phyloP scores from a whole-genome alignment of 495 filamentous ascomycete genomes.

The Podospora conica region DNA sequence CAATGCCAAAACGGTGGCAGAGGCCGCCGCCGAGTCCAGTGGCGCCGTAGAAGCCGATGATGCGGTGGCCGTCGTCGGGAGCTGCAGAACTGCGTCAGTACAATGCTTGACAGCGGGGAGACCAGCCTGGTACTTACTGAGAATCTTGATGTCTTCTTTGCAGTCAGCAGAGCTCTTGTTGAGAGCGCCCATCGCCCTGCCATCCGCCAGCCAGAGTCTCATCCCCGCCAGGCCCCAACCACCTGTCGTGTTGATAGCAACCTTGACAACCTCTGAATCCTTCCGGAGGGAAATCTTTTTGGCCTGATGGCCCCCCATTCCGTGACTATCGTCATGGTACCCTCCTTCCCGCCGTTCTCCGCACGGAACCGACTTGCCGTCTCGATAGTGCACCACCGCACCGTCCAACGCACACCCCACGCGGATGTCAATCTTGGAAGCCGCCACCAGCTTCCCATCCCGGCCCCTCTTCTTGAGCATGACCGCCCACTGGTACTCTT shows the following conservation, averaged over 20 bases:
- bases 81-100: not conserved
- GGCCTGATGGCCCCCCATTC: conserved; percentile 31
- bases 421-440: conserved; percentile 31
- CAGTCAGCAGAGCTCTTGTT: conserved; percentile 12
- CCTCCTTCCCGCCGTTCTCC: conserved; percentile 21
- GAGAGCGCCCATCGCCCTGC: conserved; percentile 28
- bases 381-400: conserved; percentile 32
- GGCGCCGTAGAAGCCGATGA: conserved; percentile 40
- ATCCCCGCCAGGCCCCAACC: conserved; percentile 28
- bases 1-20: conserved; percentile 35
- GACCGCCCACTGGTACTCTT: conserved; percentile 17
- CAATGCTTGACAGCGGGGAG: not conserved
- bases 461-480: conserved; percentile 26
- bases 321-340: not conserved
- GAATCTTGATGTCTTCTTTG: not conserved
- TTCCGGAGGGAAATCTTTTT: conserved; percentile 25
- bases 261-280: conserved; percentile 26
- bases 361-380: conserved; percentile 31
- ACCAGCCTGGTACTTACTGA: not conserved
- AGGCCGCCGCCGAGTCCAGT: conserved; percentile 23
- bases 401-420: conserved; percentile 35
- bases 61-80: conserved; percentile 22
- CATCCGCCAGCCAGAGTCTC: conserved; percentile 33
- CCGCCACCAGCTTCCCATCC: conserved; percentile 24
- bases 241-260: conserved; percentile 21